A percentile compares a stretch with the other conserved stretches of the same genome.
Conservation (phyloP, 2,329 filamentous ascomycete species). For the Ceratocystis albifundus region DNA sequence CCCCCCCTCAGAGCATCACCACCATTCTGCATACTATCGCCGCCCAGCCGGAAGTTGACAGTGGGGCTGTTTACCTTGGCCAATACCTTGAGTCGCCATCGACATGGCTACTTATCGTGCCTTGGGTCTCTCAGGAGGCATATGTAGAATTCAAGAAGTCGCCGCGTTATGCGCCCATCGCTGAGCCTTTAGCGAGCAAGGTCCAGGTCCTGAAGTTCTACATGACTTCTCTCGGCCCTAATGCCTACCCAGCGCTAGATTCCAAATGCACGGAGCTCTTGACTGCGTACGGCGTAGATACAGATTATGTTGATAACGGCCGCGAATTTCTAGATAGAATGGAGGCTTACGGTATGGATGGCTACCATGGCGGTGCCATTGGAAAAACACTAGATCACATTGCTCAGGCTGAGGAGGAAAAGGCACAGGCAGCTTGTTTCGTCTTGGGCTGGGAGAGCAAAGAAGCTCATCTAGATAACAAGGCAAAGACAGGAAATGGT, state of each 20-base stretch:
- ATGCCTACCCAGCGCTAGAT: conserved; percentile 27
- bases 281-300: conserved; percentile 29
- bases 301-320: conserved; percentile 24
- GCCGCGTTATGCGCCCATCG: conserved; percentile 32
- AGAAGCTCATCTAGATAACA: conserved; percentile 30
- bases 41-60: conserved; percentile 26
- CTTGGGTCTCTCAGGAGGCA: conserved; percentile 30
- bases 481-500: conserved; percentile 26
- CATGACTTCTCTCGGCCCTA: conserved; percentile 6
- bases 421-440: conserved; percentile 29
- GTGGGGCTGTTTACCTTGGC: conserved; percentile 30
- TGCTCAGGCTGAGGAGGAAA: conserved; percentile 26
- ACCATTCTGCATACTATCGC: conserved; percentile 13
- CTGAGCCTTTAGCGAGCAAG: conserved; percentile 28
- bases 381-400: conserved; percentile 30
- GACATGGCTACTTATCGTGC: conserved; percentile 29
- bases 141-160: conserved; percentile 35
- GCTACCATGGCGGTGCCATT: conserved; percentile 29
- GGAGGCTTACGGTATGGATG: conserved; percentile 26
- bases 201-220: conserved; percentile 23
- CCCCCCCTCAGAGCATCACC: conserved; percentile 27
- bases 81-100: conserved; percentile 30
- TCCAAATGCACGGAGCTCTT: conserved; percentile 34
- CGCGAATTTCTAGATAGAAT: conserved; percentile 29
- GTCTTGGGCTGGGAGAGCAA: conserved; percentile 34